Conservation (phyloP, 106 monocot species). For the Allium cepa region DNA sequence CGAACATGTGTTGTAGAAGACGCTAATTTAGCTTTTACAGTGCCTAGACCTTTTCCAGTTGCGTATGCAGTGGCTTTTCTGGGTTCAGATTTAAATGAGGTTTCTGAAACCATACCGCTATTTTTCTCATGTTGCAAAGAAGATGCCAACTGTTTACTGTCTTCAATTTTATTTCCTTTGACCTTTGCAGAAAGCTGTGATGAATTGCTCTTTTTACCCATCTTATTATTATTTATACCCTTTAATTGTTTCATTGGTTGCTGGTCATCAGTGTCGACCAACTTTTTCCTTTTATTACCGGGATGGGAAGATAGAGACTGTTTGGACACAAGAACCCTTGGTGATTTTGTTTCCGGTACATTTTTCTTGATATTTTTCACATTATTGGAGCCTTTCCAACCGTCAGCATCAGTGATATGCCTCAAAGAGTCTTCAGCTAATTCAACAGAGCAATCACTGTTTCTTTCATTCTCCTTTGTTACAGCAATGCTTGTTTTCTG, state of each 20-base stretch:
- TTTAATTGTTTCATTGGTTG: slow-evolving; percentile 44
- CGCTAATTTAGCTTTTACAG: slow-evolving; percentile 5
- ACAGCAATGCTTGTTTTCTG: slow-evolving; percentile 13
- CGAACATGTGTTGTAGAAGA: slow-evolving; percentile 12
- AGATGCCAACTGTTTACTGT: slow-evolving; percentile 13
- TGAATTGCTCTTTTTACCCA: slow-evolving; percentile 4
- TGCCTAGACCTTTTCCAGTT: neutral
- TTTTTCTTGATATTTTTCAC: slow-evolving; percentile 20
- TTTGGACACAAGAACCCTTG: neutral
- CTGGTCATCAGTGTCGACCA: slow-evolving; percentile 21
- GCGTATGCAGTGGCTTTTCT: neutral
- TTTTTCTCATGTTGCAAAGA: slow-evolving; percentile 14
- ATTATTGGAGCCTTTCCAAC: slow-evolving; percentile 18
- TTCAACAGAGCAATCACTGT: slow-evolving; percentile 7
- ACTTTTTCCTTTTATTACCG: slow-evolving; percentile 29
- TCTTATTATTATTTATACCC: slow-evolving; percentile 19
- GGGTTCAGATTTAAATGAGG: slow-evolving; percentile 2
- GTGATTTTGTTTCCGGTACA: slow-evolving; percentile 18
- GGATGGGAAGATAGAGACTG: slow-evolving; percentile 19
- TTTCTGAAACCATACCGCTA: slow-evolving; percentile 7
- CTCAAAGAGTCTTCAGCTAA: slow-evolving; percentile 11
- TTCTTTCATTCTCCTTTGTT: slow-evolving; percentile 4
- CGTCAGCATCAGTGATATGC: slow-evolving; percentile 16
- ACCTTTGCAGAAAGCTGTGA: slow-evolving; percentile 18
- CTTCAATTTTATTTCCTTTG: slow-evolving; percentile 17